Evolutionary conservation across 176 grass and related monocot species (phyloP), one percentile per base, ranked within the genome.

Genomic region (maize (Zea mays)): DNA sequence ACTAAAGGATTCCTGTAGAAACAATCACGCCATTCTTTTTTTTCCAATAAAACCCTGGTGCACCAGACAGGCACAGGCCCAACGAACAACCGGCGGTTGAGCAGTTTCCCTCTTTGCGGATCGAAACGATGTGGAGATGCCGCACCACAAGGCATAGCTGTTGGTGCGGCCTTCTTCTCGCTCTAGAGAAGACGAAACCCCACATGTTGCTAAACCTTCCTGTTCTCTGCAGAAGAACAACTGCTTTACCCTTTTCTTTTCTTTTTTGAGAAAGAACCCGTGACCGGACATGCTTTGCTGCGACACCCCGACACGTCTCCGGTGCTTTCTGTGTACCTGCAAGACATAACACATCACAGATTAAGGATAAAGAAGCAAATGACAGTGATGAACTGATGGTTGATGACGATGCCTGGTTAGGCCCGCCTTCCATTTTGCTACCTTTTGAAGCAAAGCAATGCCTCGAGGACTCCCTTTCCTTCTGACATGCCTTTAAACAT

Each of bases 401-500:
- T 59, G 78, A 52, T 2, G 36, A 47, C 3, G 43, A 21, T 68
- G 44, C 41, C 49, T 85, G 66, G 76, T 7, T 50, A 50, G 62
- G n/a, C 11, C 34, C 27, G 27, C 0, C 27, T 33, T 73, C 11
- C 34, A 46, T 69, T 40, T 62, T 83, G 81, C 72, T 69, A 83
- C 41, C 62, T 1, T 17, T 27, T 27, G 27, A 27, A 27, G 33
- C 62, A 63, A 85, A 60, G 83, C 69, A 85, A 74, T 59, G 60
- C n/a, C 12, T 17, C 27, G n/a, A 10, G 8, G 2, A 43, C 7
- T n/a, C 10, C 9, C 16, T 4, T 20, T n/a, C 7, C 21, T 5
- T 27, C 66, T 35, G 71, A 14, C n/a, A 74, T 67, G 34, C 42
- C 52, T 86, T 80, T 68, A 15, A 51, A 52, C 73, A 19, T 77